A percentile compares a stretch with the other conserved stretches of the same genome.
Conservation (phyloP, 257 asterid genomes). For the Agastache rugosa region DNA sequence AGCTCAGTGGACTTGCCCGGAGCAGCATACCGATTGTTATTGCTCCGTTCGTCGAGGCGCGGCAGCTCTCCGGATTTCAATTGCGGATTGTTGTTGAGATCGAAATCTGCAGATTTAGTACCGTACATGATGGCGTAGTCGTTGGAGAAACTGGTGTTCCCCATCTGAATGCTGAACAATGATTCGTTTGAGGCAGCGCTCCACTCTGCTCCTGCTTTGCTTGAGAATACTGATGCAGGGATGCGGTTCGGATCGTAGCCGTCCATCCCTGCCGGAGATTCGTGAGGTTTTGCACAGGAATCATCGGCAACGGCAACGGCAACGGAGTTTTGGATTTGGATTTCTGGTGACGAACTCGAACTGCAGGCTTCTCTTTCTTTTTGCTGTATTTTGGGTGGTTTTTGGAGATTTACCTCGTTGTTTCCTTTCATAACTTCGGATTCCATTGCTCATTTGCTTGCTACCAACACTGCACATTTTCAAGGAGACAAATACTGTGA, state of each 20-base stretch:
- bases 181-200: slow-evolving; percentile 83
- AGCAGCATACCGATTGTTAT: slow-evolving; percentile 8
- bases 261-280: slow-evolving; percentile 35
- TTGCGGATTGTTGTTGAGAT: slow-evolving; percentile 36
- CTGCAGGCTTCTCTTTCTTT: not conserved
- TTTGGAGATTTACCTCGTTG: slow-evolving; percentile 29
- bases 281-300: not conserved
- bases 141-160: slow-evolving; percentile 75
- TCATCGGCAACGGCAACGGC: too few relatives aligned
- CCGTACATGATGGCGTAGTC: slow-evolving; percentile 51
- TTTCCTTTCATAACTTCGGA: slow-evolving; percentile 30
- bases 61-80: slow-evolving; percentile 56
- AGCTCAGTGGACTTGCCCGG: slow-evolving; percentile 39
- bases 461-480: not conserved
- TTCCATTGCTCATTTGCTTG: slow-evolving; percentile 45
- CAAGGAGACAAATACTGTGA: not conserved
- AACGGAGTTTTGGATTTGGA: not conserved
- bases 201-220: slow-evolving; percentile 66
- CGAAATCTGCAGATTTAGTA: slow-evolving; percentile 57
- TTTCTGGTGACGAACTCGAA: not conserved
- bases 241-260: slow-evolving; percentile 87
- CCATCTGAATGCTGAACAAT: slow-evolving; percentile 85
- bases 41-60: slow-evolving; percentile 59
- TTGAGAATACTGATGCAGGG: slow-evolving; percentile 63
- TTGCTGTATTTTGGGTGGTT: not conserved